phyloP scores from a whole-genome alignment of 2,329 filamentous ascomycete genomes.

The Chaetomium olivaceum region DNA sequence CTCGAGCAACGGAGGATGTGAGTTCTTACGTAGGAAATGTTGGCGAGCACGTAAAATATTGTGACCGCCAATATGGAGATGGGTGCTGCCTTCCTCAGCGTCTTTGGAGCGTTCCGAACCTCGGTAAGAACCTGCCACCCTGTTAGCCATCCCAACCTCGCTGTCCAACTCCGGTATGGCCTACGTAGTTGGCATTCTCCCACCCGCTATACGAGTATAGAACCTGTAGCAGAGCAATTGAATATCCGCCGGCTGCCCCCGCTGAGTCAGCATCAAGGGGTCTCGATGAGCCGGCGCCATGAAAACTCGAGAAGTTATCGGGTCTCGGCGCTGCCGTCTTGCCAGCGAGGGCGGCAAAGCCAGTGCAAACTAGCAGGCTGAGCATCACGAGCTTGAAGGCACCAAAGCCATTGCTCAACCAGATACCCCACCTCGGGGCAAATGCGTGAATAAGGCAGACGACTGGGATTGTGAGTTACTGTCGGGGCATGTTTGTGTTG shows the following conservation, averaged over 20 bases:
- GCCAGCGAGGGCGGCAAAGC: conserved; percentile 38
- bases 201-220: conserved; percentile 43
- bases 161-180: neutral
- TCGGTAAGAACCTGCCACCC: conserved; percentile 37
- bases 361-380: conserved; percentile 37
- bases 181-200: conserved; percentile 44
- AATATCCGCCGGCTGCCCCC: conserved; percentile 34
- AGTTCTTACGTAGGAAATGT: conserved; percentile 39
- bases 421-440: conserved; percentile 38
- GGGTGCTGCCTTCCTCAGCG: conserved; percentile 40
- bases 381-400: conserved; percentile 41
- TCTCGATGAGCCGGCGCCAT: conserved; percentile 27
- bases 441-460: conserved; percentile 43
- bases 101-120: conserved; percentile 36
- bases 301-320: conserved; percentile 34
- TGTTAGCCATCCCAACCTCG: conserved; percentile 4
- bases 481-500: neutral
- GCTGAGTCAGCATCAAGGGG: neutral
- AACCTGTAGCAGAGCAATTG: conserved; percentile 39
- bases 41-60: conserved; percentile 41
- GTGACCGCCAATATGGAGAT: conserved; percentile 39
- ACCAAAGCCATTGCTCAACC: conserved; percentile 41
- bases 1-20: neutral
- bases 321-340: conserved; percentile 28
- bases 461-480: conserved; percentile 15